Evolutionary conservation across 495 filamentous ascomycete species (phyloP), one percentile per base, ranked within the genome.

Genomic region (Thermothielavioides terrestris): DNA sequence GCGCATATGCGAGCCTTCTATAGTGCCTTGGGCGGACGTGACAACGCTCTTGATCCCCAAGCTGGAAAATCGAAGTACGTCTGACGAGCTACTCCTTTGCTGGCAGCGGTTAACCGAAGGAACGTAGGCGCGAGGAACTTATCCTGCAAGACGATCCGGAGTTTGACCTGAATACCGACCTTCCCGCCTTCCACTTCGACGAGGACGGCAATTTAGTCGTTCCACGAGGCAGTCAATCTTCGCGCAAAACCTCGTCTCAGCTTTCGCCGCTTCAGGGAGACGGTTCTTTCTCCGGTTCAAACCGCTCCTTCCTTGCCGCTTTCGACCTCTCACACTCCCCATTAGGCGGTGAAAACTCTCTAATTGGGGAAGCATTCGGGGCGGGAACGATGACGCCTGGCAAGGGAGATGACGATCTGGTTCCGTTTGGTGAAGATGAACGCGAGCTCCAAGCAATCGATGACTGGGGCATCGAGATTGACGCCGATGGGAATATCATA

Each of bases 61-160:
- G 85, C 84, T 44, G 84, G 83, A 44, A 86, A 82, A 59, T 69
- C 80, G 14, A 86, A 77, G 91, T 94, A 64, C 60, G 71, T 66
- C 22, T 11, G 4, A 23, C 22, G 6, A 10, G 9, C 20, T 26
- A 15, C 38, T 15, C 3, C 11, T 5, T 34, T 26, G 17, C 11
- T 18, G 32, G 23, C 34, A 17, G 15, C 21, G 8, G 22, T 28
- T 58, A 21, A 61, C 49, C 40, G 40, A 46, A 42, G 26, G n/a
- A n/a, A n/a, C n/a, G 6, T 57, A 95, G 91, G 51, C 84, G 83
- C 18, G 84, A 86, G 37, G 86, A 88, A 53, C 79, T 95, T 38
- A 64, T 89, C 12, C 73, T 96, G 4, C 68, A 75, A 18, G 88
- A 98, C 53, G 92, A 97, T 62, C 89, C 89, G 6, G 76, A 80